Evolutionary conservation across 495 filamentous ascomycete genomes (phyloP).

Genomic region (Symbiotaphrina buchneri): DNA sequence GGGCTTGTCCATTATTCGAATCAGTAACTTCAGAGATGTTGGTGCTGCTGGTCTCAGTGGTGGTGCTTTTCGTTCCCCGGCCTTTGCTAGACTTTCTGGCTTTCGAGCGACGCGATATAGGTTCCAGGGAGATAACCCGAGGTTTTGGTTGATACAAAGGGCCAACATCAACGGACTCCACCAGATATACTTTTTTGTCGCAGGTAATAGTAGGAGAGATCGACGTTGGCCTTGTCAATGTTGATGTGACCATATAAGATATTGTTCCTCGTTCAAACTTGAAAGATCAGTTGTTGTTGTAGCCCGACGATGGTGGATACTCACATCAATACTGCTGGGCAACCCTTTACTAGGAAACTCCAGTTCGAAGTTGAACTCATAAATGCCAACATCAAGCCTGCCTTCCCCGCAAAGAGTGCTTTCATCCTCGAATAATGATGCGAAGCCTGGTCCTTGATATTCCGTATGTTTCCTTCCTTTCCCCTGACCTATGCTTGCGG

Average conservation of each 20-base stretch:
- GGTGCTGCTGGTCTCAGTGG: too few relatives aligned
- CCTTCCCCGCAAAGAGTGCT: slow-evolving; percentile 79
- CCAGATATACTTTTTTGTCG: slow-evolving; percentile 54
- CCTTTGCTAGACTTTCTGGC: slow-evolving; percentile 7
- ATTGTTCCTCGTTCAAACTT: slow-evolving; percentile 93
- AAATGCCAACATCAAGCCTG: slow-evolving; percentile 59
- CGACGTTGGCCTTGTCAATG: slow-evolving; percentile 71
- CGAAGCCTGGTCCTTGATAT: slow-evolving; percentile 63
- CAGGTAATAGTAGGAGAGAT: slow-evolving; percentile 59
- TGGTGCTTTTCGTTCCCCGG: not conserved
- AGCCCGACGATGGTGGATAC: slow-evolving; percentile 13
- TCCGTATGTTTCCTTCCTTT: slow-evolving; percentile 16
- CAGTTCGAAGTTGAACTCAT: slow-evolving; percentile 86
- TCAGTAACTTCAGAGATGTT: too few relatives aligned
- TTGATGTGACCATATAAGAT: slow-evolving; percentile 73
- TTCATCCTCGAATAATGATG: slow-evolving; percentile 79
- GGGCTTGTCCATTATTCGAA: too few relatives aligned
- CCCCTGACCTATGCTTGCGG: slow-evolving; percentile 6
- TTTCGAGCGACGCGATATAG: slow-evolving; percentile 33
- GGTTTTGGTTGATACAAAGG: slow-evolving; percentile 30
- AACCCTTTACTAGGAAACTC: slow-evolving; percentile 54
- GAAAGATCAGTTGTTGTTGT: not conserved
- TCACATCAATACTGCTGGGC: slow-evolving; percentile 84
- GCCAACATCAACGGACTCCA: slow-evolving; percentile 44
- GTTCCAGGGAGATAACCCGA: slow-evolving; percentile 62